Evolutionary conservation across 345 rosid genomes (phyloP).

Genomic region (Sisymbrium irio): DNA sequence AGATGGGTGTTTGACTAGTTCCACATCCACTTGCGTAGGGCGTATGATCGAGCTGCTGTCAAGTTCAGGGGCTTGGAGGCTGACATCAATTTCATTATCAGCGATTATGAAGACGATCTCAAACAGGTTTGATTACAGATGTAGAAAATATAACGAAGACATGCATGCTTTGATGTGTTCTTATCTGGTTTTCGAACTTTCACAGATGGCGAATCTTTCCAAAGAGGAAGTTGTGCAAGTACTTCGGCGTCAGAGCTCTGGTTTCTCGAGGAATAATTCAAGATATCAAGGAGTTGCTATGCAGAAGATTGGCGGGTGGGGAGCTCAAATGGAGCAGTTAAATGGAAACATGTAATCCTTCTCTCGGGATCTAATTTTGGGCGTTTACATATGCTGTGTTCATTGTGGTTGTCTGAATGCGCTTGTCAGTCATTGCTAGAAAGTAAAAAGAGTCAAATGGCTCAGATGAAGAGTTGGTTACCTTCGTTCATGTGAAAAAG

Average conservation of each 20-base stretch:
- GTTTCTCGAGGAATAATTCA: conserved; percentile 88
- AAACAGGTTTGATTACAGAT: conserved; percentile 54
- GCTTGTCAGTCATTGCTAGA: neutral
- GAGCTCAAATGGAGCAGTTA: conserved; percentile 85
- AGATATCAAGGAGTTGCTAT: conserved; percentile 79
- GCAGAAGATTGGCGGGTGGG: conserved; percentile 92
- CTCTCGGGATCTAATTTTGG: conserved; percentile 15
- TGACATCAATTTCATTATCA: conserved; percentile 78
- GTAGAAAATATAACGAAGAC: neutral
- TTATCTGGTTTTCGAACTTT: conserved; percentile 11
- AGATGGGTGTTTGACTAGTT: neutral
- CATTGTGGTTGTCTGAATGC: conserved; percentile 3
- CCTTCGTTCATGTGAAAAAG: conserved; percentile 35
- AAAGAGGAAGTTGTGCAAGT: conserved; percentile 95
- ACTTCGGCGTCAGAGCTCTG: conserved; percentile 87
- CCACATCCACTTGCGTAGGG: conserved; percentile 44
- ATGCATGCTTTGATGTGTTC: conserved; percentile 14
- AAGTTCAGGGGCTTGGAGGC: conserved; percentile 90
- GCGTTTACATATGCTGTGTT: neutral
- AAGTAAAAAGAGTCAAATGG: conserved; percentile 6
- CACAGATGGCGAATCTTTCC: conserved; percentile 64
- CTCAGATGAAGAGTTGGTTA: conserved; percentile 10
- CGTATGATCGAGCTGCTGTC: conserved; percentile 95
- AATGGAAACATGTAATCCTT: conserved; percentile 78
- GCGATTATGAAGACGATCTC: conserved; percentile 84